These are phyloP conservation scores for Trichoderma gamsii DNA, from an alignment of 495 filamentous ascomycete species.

Conservation along the genomic window DNA sequence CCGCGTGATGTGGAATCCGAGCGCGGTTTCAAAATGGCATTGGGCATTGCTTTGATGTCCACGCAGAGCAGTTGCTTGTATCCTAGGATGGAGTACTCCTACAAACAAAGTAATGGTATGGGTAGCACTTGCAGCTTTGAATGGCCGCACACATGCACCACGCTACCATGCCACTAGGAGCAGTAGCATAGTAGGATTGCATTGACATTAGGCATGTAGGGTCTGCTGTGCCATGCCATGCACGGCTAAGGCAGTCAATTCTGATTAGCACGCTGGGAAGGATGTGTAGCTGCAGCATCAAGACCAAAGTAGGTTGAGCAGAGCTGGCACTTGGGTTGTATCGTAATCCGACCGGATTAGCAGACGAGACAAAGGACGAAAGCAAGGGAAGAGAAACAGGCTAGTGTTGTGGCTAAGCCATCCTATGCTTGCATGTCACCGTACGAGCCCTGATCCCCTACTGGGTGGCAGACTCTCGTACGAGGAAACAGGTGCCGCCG, in stretches of 20 bases:
- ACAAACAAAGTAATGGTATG: not conserved
- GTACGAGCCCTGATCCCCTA: not conserved
- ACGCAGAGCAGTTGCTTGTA: no score
- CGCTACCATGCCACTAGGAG: not conserved
- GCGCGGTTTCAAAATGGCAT: not conserved
- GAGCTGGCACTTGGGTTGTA: not conserved
- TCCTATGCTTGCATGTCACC: constrained; percentile 1
- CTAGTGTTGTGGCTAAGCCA: constrained; percentile 8
- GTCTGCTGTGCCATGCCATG: constrained; percentile 2
- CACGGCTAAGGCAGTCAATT: not conserved
- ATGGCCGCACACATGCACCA: not conserved
- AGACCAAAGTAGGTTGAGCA: not conserved
- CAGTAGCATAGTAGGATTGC: not conserved
- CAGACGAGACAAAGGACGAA: not conserved
- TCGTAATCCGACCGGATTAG: not conserved
- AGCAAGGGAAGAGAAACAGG: not conserved
- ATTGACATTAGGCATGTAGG: not conserved
- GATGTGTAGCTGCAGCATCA: not conserved
- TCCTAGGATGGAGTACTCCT: no score
- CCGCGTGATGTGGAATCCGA: constrained; percentile 4
- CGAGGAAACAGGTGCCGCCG: not conserved
- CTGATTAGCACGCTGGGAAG: not conserved
- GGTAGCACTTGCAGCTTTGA: not conserved
- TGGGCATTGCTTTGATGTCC: constrained; percentile 5
- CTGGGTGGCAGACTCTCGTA: constrained; percentile 7